Base-by-base conservation (phyloP, 1,139 yeast species). In the Nakaseomyces nivariensis region DNA sequence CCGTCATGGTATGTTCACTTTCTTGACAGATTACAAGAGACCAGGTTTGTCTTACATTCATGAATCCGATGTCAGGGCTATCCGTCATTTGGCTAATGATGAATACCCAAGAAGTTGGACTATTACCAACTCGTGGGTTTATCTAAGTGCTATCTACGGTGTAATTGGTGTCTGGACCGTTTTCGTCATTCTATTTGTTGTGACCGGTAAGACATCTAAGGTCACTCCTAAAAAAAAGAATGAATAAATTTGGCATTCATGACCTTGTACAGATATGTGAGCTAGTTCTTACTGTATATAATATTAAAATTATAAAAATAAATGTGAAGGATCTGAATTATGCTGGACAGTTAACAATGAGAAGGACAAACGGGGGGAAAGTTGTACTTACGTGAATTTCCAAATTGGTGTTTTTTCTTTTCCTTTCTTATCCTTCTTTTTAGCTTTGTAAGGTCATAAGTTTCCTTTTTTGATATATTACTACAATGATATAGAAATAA, bases 1-100 rank as follows among this genome's bases (percentile, higher is more conserved):
- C 67, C 97, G 90, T 63, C 96, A 92, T 66, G 99, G 99, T 51
- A 85, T 92, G 78, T 94, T 89, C 70, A 87, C 97, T 4, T 88
- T 88, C 68, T 77, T 78, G 55, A 75, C 86, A 47, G 85, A 85
- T 60, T 90, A 90, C 72, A 78, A 79, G 67, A 81, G 96, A 63
- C 73, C 79, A n/a, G 97, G 97, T 7, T 73, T 77, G 58, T 75
- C 85, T 32, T 88, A 73, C 67, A 67, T 92, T 53, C 73, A 73
- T 22, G 87, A 84, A 61, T 76, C 78, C 54, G 75, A 76, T 52
- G 81, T 85, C 17, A 89, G 89, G 46, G 82, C 97, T 2, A 83
- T 94, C 46, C 82, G 98, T 67, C 97, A 94, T 68, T 77, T 87
- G 63, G 97, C 97, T 54, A 92, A 90, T 66, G 96, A 92, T 67